Conservation (phyloP, 257 asterid species). For the Nicotiana paniculata region DNA sequence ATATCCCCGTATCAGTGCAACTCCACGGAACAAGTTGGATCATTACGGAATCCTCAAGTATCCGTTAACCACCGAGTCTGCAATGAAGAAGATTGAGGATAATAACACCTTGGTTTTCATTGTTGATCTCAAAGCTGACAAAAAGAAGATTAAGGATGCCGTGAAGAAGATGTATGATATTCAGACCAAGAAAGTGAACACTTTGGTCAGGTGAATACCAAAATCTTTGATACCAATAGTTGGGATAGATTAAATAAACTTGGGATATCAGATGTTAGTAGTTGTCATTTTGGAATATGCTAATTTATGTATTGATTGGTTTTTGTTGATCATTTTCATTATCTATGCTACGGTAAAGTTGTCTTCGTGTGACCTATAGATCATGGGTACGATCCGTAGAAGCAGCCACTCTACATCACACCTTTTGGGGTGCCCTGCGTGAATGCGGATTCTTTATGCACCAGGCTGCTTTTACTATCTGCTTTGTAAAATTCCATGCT, state of each 20-base stretch:
- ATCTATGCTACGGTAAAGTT: not conserved
- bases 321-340: not conserved
- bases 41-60: slow-evolving; percentile 22
- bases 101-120: slow-evolving; percentile 26
- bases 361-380: no score
- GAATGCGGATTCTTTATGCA: no score
- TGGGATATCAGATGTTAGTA: not conserved
- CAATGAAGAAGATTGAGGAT: slow-evolving; percentile 30
- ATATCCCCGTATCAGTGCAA: slow-evolving; percentile 22
- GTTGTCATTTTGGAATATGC: not conserved
- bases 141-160: slow-evolving; percentile 22
- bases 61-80: slow-evolving; percentile 24
- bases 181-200: slow-evolving; percentile 27
- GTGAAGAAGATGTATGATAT: slow-evolving; percentile 27
- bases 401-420: no score
- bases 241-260: not conserved
- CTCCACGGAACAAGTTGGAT: slow-evolving; percentile 24
- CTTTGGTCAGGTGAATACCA: slow-evolving; percentile 20
- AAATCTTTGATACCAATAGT: not conserved
- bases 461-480: no score
- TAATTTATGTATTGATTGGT: not conserved
- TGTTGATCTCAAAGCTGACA: slow-evolving; percentile 25
- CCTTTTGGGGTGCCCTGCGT: no score
- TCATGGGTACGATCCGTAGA: no score
- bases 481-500: not conserved